Evolutionary conservation across 148 eudicot genomes (phyloP), one percentile per base, ranked within the genome.

Genomic region (Nyssa sinensis): DNA sequence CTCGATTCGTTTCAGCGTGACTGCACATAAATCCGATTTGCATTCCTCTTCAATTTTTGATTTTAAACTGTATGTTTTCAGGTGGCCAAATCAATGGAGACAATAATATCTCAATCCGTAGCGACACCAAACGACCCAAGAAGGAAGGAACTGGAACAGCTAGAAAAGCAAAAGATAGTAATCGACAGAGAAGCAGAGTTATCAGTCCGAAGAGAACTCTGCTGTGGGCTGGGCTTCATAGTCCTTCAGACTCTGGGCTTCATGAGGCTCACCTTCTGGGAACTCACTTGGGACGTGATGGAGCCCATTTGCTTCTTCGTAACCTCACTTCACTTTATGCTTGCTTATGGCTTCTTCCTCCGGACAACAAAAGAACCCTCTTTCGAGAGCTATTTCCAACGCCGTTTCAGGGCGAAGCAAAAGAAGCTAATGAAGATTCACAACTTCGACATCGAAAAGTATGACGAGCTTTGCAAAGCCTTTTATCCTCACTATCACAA

Each of bases 251-350:
- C 89, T 24, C n/a, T 80, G 82, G 95, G 84, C 66, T 90, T 85
- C 62, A 90, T 90, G 92, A 90, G 95, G 86, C 87, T 90, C 0
- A 90, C 95, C 1, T 88, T 90, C 53, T 90, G 95, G 92, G 95
- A 90, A 53, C 84, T 90, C 0, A 84, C 68, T 37, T 90, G 95
- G 95, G 95, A 90, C 66, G 95, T 90, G 57, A 90, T 90, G 95
- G 95, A 90, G 81, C 95, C 95, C 67, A 86, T 90, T 76, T 90
- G 95, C 78, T 90, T 86, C 81, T 90, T 86, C 67, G 87, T 77
- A n/a, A 81, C 92, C 39, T 88, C 95, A 2, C 61, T 85, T 53
- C 85, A 90, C 79, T 88, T 90, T 23, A 86, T 77, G 0, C 69
- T 86, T 9, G 90, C 89, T 0, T 90, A 90, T 51, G 83, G 71